Base-by-base conservation (phyloP, 768 basidiomycete species). In the Paxillus involutus region DNA sequence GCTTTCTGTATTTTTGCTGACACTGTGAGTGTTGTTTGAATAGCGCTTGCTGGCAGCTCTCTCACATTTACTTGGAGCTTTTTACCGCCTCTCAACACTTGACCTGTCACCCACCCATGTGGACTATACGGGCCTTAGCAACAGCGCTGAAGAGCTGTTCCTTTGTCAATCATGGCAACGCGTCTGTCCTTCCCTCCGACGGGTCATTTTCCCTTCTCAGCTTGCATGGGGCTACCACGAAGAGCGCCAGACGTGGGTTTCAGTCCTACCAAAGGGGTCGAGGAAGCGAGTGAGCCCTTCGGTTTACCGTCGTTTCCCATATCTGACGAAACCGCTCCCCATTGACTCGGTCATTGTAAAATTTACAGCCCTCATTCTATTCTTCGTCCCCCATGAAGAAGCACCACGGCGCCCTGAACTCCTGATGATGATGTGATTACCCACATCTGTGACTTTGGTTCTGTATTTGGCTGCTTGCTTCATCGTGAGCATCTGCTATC, bases 71-170 rank as follows among this genome's bases (percentile, higher is more conserved):
- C 69, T 85, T 51, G 73, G 71, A 49, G 75, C 76, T 3, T 84
- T 86, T 63, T 69, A 65, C 24, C 72, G 73, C 14, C 72, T 85
- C 53, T 68, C 71, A 29, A 73, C 71, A 56, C 77, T 88, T 61
- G 85, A 86, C 65, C 72, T 88, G 35, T 85, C 84, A 2, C 81
- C 82, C 17, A 86, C 83, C 33, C 74, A 82, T 14, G 76, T 77
- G 56, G 77, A 77, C 58, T 67, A 73, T 44, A 77, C 74, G 37
- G 68, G 72, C n/a, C 16, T 56, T 32, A 63, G 65, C 39, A 63
- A 68, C 64, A 73, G 64, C 14, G 51, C 65, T 29, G 84, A 85
- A 60, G 83, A 86, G 64, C 65, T 66, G 26, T 66, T 72, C 1
- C 73, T 86, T 26, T 85, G 84, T 59, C 59, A 60, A 44, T 79